Conservation (phyloP, 2,329 filamentous ascomycete genomes). For the Fusarium hostae region DNA sequence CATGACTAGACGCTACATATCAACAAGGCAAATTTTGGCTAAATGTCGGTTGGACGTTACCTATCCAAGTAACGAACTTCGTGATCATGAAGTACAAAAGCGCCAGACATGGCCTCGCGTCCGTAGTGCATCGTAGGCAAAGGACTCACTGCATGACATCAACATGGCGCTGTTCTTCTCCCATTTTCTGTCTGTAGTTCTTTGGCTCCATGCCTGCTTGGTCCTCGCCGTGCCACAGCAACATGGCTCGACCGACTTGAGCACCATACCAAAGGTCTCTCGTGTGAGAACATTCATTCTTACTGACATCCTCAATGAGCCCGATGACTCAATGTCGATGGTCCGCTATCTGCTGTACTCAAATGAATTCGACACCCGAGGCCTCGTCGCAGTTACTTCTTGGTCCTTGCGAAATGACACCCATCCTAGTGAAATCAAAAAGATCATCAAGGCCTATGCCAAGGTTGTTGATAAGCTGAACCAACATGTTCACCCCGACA, state of each 20-base stretch:
- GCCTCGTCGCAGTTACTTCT: constrained; percentile 3
- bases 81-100: not conserved
- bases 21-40: not conserved
- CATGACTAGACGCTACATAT: not conserved
- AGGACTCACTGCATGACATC: too few species aligned
- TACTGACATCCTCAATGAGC: constrained; percentile 13
- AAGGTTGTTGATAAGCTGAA: constrained; percentile 18
- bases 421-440: constrained; percentile 7
- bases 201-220: not conserved
- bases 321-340: constrained; percentile 18
- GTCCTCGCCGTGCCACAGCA: not conserved
- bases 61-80: not conserved
- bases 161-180: not conserved
- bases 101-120: not conserved
- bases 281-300: constrained; percentile 5
- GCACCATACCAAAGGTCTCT: not conserved
- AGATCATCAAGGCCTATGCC: not conserved
- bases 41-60: not conserved
- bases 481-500: constrained; percentile 10
- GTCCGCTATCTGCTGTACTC: constrained; percentile 17
- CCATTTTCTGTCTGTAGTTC: not conserved
- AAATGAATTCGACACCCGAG: constrained; percentile 9
- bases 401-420: constrained; percentile 12
- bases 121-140: too few species aligned
- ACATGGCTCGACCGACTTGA: not conserved